Evolutionary conservation across 495 filamentous ascomycete genomes (phyloP).

Genomic region (Aspergillus hancockii): DNA sequence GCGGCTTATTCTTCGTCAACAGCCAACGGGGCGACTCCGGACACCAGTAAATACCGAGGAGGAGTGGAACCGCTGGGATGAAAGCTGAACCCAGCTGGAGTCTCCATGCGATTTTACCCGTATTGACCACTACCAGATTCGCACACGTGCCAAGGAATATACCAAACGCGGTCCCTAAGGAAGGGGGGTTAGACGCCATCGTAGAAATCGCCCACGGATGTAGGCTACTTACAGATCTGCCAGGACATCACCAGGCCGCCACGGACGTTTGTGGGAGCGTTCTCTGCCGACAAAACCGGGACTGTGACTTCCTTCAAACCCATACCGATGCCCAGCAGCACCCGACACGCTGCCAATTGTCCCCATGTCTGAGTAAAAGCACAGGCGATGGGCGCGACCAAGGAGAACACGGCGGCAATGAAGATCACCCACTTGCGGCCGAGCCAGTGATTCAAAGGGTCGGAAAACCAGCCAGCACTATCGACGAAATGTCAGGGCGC

Average conservation of each 20-base stretch:
- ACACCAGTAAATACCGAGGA: slow-evolving; percentile 68
- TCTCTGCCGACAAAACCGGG: slow-evolving; percentile 74
- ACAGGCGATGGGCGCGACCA: slow-evolving; percentile 63
- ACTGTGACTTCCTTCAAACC: slow-evolving; percentile 56
- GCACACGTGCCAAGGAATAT: slow-evolving; percentile 69
- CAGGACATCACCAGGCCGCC: slow-evolving; percentile 76
- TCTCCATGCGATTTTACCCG: slow-evolving; percentile 63
- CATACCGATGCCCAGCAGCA: slow-evolving; percentile 74
- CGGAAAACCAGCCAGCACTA: slow-evolving; percentile 63
- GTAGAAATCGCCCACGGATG: not conserved
- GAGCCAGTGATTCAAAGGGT: slow-evolving; percentile 66
- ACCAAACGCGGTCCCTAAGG: slow-evolving; percentile 69
- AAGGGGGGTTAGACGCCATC: not conserved
- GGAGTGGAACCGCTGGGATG: slow-evolving; percentile 69
- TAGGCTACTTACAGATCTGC: slow-evolving; percentile 59
- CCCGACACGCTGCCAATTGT: slow-evolving; percentile 61
- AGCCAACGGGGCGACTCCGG: slow-evolving; percentile 56
- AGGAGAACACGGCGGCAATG: slow-evolving; percentile 62
- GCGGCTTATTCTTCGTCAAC: slow-evolving; percentile 63
- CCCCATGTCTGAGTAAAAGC: slow-evolving; percentile 63
- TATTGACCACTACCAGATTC: slow-evolving; percentile 62
- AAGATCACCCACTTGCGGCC: slow-evolving; percentile 73
- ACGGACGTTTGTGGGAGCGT: slow-evolving; percentile 68
- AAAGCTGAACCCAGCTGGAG: slow-evolving; percentile 76
- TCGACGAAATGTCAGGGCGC: slow-evolving; percentile 29